Conservation (phyloP, 441 rosid species). For the Pelargonium australe region DNA sequence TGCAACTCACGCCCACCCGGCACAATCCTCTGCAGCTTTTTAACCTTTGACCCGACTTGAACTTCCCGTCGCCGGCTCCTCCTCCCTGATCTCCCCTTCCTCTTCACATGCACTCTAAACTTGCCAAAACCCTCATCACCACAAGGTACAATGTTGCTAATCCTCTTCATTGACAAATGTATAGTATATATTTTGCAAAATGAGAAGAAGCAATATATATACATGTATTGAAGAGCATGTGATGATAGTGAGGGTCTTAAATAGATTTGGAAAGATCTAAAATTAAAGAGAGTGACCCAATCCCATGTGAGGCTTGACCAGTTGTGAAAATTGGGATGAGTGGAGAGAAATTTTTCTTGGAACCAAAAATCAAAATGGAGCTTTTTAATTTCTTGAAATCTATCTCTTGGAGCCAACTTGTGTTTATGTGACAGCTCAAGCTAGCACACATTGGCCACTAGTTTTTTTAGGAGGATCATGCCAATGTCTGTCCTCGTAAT, state of each 20-base stretch:
- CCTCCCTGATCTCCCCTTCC: no score
- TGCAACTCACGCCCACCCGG: background rate
- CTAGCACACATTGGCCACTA: conserved; percentile 3
- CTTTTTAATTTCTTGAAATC: no score
- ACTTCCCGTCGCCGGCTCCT: background rate
- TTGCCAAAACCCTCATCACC: no score
- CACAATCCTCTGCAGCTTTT: background rate
- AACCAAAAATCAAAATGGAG: no score
- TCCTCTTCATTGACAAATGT: background rate
- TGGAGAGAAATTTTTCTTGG: background rate
- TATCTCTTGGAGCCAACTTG: background rate
- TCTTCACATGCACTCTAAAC: background rate
- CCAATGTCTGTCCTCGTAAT: conserved; percentile 13
- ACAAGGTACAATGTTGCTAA: background rate
- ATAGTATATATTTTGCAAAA: no score
- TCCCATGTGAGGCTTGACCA: background rate
- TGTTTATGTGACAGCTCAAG: background rate
- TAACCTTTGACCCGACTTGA: background rate
- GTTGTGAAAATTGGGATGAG: background rate
- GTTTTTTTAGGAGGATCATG: conserved; percentile 8
- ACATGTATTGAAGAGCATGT: no score
- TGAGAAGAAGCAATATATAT: no score
- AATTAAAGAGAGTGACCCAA: background rate
- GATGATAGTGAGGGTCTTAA: background rate
- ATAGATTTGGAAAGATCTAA: background rate